Percentiles rank a stretch among this genome's conserved stretches.
These are phyloP conservation scores for Ceraceosorus guamensis DNA, from an alignment of 1,284 basidiomycete species.

Conservation along the genomic window DNA sequence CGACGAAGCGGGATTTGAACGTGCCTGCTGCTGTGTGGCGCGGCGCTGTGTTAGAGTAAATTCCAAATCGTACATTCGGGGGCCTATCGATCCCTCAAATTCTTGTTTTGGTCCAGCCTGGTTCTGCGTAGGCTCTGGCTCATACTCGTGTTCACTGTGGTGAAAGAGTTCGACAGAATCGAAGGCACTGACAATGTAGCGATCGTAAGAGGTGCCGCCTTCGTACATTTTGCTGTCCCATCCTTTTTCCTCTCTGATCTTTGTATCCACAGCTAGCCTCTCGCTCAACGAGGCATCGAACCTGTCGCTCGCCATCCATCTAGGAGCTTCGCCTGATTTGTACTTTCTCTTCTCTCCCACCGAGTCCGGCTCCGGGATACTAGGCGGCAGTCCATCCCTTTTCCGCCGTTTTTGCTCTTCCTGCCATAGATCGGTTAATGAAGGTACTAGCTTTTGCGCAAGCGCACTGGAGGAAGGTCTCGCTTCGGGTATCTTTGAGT, in stretches of 20 bases:
- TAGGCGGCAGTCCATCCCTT: slow-evolving; percentile 26
- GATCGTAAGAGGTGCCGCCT: slow-evolving; percentile 51
- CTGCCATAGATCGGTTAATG: slow-evolving; percentile 88
- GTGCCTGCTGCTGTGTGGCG: no score
- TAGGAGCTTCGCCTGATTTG: slow-evolving; percentile 19
- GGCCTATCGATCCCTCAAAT: no score
- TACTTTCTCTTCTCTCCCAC: slow-evolving; percentile 23
- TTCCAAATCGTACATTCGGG: slow-evolving; percentile 24
- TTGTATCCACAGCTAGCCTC: slow-evolving; percentile 52
- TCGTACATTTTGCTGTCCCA: slow-evolving; percentile 20
- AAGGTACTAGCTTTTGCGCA: slow-evolving; percentile 67
- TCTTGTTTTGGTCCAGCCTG: no score
- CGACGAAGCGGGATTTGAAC: no score
- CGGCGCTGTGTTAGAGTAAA: slow-evolving; percentile 26
- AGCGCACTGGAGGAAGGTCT: neutral
- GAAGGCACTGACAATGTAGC: slow-evolving; percentile 76
- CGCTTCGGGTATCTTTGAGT: slow-evolving; percentile 55
- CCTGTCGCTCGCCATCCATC: slow-evolving; percentile 46
- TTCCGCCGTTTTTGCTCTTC: slow-evolving; percentile 71
- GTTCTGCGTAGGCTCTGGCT: no score
- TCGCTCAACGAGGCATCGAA: slow-evolving; percentile 41
- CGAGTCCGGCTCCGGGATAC: slow-evolving; percentile 24
- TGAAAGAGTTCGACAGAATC: slow-evolving; percentile 59
- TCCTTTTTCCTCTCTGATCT: slow-evolving; percentile 18
- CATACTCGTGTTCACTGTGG: slow-evolving; percentile 6